Base-by-base conservation (phyloP, 2,329 filamentous ascomycete species). In the Sclerotinia subarctica region DNA sequence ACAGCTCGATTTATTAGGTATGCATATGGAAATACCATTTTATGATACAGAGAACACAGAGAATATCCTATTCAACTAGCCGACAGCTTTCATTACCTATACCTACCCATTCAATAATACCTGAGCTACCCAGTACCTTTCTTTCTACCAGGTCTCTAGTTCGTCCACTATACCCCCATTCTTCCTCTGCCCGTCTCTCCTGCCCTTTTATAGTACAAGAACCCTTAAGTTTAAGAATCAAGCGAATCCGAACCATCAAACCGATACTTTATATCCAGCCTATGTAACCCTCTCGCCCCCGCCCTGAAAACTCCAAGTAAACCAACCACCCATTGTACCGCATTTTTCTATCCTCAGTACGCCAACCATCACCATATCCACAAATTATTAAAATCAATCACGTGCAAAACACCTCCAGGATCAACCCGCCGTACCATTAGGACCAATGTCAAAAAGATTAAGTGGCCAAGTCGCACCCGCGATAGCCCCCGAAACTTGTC, bases 391-490 rank as follows among this genome's bases (percentile, higher is more conserved):
- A 42, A 42, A 13, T 35, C 15, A 56, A 15, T 7, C 29, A 35
- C 17, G n/a, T 1, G 8, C 8, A 38, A 19, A 46, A 46, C 29
- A 15, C 10, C 15, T 24, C 24, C 5, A 26, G 24, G n/a, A 21
- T 62, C 29, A 62, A 26, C 62, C 49, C 7, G 32, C 42, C 4
- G 62, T 29, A 47, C 53, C 62, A 26, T 59, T 64, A 10, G 66
- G 64, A 32, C 62, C 57, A 53, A 69, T 63, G 54, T 74, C 72
- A 46, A 76, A 76, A 47, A 76, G 70, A 68, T 73, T 74, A 24
- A 74, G 51, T 4, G 74, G 74, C 74, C 74, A 76, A 24, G 66
- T 59, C 17, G 38, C 46, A 26, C 56, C 56, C 5, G 54, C 35
- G 17, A 62, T 51, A 11, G 59, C 59, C 2, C 65, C 65, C 29